Evolutionary conservation across 106 monocot genomes (phyloP).

Genomic region (Platanthera zijinensis): DNA sequence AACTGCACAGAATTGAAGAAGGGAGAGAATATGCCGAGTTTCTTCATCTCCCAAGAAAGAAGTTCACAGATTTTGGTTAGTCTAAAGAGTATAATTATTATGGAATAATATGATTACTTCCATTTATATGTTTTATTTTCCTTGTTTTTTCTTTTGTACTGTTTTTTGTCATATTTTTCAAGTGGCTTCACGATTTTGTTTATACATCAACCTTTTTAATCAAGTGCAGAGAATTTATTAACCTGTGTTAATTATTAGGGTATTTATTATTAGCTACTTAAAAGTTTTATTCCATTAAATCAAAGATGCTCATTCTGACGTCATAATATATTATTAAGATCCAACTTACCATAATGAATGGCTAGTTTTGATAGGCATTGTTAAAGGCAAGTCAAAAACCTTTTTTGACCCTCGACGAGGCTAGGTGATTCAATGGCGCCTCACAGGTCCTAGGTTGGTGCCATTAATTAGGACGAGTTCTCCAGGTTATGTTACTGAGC

Average conservation of each 20-base stretch:
- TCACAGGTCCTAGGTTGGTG: no score
- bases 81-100: not conserved
- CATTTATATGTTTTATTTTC: not conserved
- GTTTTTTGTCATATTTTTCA: not conserved
- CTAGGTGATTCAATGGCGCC: no score
- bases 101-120: not conserved
- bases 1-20: constrained; percentile 58
- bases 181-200: not conserved
- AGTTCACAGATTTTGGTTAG: constrained; percentile 63
- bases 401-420: no score
- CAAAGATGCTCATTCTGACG: not conserved
- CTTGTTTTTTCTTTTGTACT: not conserved
- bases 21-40: constrained; percentile 60
- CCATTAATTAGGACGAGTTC: no score
- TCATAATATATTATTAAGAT: not conserved
- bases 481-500: no score
- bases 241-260: not conserved
- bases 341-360: not conserved
- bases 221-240: not conserved
- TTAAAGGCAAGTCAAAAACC: no score
- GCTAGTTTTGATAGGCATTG: no score
- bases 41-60: constrained; percentile 56
- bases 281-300: not conserved
- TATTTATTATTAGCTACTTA: not conserved
- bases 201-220: not conserved